phyloP scores from a whole-genome alignment of 768 basidiomycete species.

The Podaxis sp. region DNA sequence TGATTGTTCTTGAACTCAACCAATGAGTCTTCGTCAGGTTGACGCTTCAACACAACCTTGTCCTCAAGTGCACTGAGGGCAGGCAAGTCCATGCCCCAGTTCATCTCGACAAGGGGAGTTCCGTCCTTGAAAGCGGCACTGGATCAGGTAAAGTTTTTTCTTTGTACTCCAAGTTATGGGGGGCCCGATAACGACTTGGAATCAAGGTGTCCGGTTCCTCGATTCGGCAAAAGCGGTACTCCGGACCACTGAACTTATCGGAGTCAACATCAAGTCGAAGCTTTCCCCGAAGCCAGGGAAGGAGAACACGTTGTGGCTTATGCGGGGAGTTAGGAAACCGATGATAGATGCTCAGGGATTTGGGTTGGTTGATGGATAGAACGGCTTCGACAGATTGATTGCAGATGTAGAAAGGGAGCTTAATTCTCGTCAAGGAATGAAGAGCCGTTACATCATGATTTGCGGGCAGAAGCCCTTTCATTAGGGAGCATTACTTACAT shows the following conservation, averaged over 20 bases:
- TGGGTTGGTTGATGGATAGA: background rate
- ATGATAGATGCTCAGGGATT: background rate
- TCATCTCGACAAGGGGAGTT: background rate
- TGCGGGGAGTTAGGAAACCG: background rate
- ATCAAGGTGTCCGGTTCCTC: background rate
- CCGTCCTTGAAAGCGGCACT: background rate
- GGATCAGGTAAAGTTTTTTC: background rate
- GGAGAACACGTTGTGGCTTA: background rate
- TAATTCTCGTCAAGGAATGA: background rate
- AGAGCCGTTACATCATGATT: background rate
- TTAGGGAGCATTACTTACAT: too few relatives aligned
- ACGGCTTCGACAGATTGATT: background rate
- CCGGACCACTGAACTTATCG: background rate
- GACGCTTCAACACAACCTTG: background rate
- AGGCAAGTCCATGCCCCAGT: background rate
- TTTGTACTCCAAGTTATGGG: too few relatives aligned
- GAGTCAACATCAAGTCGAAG: background rate
- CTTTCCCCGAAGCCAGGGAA: background rate
- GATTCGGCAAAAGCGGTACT: background rate
- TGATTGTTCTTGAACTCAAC: background rate
- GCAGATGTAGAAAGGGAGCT: background rate
- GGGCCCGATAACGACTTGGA: background rate
- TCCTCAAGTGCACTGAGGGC: background rate
- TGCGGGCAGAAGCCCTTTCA: background rate
- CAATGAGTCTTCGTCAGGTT: background rate